phyloP scores from a whole-genome alignment of 2,329 filamentous ascomycete species.

The Davidsoniella virescens region DNA sequence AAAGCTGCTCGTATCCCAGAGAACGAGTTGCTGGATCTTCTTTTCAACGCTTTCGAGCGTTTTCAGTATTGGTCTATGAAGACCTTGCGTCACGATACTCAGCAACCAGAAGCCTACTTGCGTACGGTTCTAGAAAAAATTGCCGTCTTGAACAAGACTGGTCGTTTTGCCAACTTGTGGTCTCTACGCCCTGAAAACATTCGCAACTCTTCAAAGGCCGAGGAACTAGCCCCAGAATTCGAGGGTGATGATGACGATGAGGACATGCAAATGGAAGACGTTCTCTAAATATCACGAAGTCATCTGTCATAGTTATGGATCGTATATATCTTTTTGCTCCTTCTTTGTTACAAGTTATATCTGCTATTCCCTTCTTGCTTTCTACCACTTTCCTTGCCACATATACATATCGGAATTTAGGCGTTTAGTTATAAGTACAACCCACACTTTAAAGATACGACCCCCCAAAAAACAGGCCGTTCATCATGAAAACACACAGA shows the following conservation, averaged over 20 bases:
- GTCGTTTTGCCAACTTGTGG: constrained; percentile 75
- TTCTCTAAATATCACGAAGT: constrained; percentile 20
- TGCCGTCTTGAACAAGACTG: constrained; percentile 66
- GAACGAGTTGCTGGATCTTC: constrained; percentile 70
- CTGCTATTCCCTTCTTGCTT: background rate
- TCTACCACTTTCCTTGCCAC: background rate
- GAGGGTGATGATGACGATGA: constrained; percentile 50
- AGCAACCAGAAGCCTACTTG: constrained; percentile 86
- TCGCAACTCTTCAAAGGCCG: constrained; percentile 31
- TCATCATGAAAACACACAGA: background rate
- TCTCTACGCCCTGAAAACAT: constrained; percentile 49
- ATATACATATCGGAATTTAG: constrained; percentile 3
- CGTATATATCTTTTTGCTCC: background rate
- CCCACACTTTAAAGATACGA: background rate
- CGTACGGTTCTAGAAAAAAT: constrained; percentile 72
- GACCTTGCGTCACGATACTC: constrained; percentile 56
- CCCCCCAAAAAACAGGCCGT: background rate
- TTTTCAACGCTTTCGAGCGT: constrained; percentile 68
- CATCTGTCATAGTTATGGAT: background rate
- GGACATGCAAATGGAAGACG: constrained; percentile 61
- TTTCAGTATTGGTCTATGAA: constrained; percentile 94
- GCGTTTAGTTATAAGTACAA: background rate
- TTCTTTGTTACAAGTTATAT: background rate
- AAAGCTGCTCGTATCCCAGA: constrained; percentile 84
- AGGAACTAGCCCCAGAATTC: constrained; percentile 30